Evolutionary conservation across 1,284 basidiomycete species (phyloP), one percentile per base, ranked within the genome.

Genomic region (Ceratobasidium papillatum): DNA sequence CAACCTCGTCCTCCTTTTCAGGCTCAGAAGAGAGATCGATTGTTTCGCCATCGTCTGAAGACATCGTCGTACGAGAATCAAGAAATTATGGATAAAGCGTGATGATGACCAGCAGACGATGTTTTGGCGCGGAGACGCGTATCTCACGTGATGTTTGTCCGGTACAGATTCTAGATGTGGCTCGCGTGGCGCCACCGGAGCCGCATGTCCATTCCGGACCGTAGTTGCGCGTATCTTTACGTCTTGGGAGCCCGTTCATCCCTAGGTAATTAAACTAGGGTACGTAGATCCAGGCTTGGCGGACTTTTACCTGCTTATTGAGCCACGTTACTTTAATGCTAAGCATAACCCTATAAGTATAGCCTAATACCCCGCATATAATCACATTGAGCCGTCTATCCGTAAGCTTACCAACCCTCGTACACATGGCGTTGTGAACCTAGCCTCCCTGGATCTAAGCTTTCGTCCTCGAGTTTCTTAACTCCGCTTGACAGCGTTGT

Each of bases 11-110:
- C 4, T n/a, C 30, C 1, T 17, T 25, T 49, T 71, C 68, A 36
- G 52, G 58, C 22, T 27, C 45, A 19, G 59, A 61, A 30, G 56
- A 45, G 17, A 71, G 47, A n/a, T 71, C 68, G n/a, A 71, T 30
- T 27, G 56, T n/a, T 25, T 71, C 68, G 43, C 66, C 66, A 38
- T 71, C 54, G 43, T 59, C 54, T 19, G 41, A 47, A 3, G 68
- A 71, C 68, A 71, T n/a, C n/a, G n/a, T n/a, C n/a, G n/a, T n/a
- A n/a, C n/a, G n/a, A n/a, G n/a, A n/a, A n/a, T n/a, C n/a, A n/a
- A n/a, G n/a, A n/a, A n/a, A n/a, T n/a, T n/a, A n/a, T n/a, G n/a
- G n/a, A n/a, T n/a, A n/a, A n/a, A n/a, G n/a, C n/a, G n/a, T n/a
- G n/a, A n/a, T n/a, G n/a, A n/a, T n/a, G n/a, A n/a, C n/a, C n/a